Percentiles rank a stretch among this genome's conserved stretches.
These are phyloP conservation scores for Fusarium sp. DNA, from an alignment of 2,329 filamentous ascomycete genomes.

Conservation along the genomic window DNA sequence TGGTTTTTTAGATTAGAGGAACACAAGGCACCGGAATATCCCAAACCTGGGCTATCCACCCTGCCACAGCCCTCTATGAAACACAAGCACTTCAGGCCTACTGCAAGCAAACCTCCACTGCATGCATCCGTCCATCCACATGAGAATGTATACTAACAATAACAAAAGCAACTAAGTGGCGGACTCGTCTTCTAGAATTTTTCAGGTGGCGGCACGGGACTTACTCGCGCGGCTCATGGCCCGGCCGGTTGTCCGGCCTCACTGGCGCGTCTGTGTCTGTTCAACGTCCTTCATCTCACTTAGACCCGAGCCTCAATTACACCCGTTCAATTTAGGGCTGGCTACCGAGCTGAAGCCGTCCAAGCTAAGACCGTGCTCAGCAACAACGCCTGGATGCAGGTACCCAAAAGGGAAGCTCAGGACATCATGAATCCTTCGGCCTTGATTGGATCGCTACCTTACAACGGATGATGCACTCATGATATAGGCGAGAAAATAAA, in stretches of 20 bases:
- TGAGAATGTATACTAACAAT: background rate
- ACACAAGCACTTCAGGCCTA: slow-evolving; percentile 21
- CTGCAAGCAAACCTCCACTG: slow-evolving; percentile 27
- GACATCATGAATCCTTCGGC: slow-evolving; percentile 5
- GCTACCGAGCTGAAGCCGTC: slow-evolving; percentile 20
- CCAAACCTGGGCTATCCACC: slow-evolving; percentile 32
- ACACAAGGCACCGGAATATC: slow-evolving; percentile 31
- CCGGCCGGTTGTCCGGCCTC: slow-evolving; percentile 7
- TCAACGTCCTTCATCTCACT: slow-evolving; percentile 38
- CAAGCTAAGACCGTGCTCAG: slow-evolving; percentile 4
- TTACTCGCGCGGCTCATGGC: slow-evolving; percentile 23
- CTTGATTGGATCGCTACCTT: slow-evolving; percentile 13
- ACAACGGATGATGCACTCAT: slow-evolving; percentile 1
- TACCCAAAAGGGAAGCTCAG: slow-evolving; percentile 21
- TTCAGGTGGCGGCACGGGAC: slow-evolving; percentile 25
- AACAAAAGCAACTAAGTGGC: slow-evolving; percentile 14
- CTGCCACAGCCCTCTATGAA: slow-evolving; percentile 34
- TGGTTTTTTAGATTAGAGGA: slow-evolving; percentile 43
- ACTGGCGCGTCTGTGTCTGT: slow-evolving; percentile 10
- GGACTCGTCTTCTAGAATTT: slow-evolving; percentile 40
- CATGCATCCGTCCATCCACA: slow-evolving; percentile 26
- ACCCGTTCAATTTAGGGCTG: slow-evolving; percentile 33
- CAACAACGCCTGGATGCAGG: slow-evolving; percentile 3
- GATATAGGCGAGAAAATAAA: background rate
- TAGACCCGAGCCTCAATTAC: slow-evolving; percentile 15